Evolutionary conservation across 495 filamentous ascomycete species (phyloP), one percentile per base, ranked within the genome.

Genomic region (Daldinia loculata): DNA sequence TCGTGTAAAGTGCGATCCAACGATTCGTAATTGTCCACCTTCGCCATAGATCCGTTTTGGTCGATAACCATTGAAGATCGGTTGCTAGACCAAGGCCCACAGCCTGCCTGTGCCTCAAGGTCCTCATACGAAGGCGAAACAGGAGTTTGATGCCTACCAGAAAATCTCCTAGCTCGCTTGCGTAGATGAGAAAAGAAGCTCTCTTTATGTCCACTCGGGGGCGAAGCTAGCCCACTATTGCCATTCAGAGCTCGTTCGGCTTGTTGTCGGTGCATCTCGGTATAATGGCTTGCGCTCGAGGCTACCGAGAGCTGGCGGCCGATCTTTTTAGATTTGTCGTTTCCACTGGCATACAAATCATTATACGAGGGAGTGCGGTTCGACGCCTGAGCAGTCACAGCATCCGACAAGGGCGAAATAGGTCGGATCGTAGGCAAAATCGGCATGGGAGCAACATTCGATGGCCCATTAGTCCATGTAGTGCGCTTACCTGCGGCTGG

Each of bases 121-220:
- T 73, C 75, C 68, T 97, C 94, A 52, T 86, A 84, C 19, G 84
- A 87, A 9, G 93, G 87, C 30, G 92, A 91, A 59, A 89, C 85
- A 19, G 90, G 89, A 27, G 88, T 86, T 78, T 95, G 92, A 74
- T 95, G 92, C 26, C 93, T 89, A 36, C 95, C 96, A 34, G 96
- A 99, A 27, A 99, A 88, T 71, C 96, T 86, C 68, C 96, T 89
- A 7, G 96, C 96, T 26, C 94, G 89, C 79, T 99, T 99, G 43
- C 96, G 89, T 6, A 99, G 86, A 73, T 99, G 96, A 7, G 96
- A 98, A 80, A 99, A 98, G 82, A 98, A 98, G 78, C 95, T 91
- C 76, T 98, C 95, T 74, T 95, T 94, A 36, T 92, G 91, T 15
- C 83, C 91, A 64, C 85, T 87, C 7, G 81, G 87, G 27, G 88